A percentile compares a stretch with the other conserved stretches of the same genome.
Evolutionary conservation across 2,329 filamentous ascomycete species (phyloP).

Genomic region (Diaporthe eres): DNA sequence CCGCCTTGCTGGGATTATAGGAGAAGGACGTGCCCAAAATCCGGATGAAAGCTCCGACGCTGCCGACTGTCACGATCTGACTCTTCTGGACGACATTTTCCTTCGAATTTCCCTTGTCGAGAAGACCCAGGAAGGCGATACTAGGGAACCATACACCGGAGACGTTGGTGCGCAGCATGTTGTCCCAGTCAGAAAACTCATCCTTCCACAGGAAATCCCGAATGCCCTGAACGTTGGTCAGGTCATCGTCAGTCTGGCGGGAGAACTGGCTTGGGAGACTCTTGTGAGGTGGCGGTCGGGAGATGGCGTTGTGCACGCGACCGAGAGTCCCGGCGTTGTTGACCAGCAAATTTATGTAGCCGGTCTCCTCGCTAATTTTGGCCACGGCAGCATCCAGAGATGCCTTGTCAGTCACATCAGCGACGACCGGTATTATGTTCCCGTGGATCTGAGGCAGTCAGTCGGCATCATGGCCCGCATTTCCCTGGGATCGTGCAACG

Average conservation of each 20-base stretch:
- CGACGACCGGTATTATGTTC: slow-evolving; percentile 48
- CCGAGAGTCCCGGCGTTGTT: slow-evolving; percentile 5
- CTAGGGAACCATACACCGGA: background rate
- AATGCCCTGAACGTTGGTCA: background rate
- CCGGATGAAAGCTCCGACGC: slow-evolving; percentile 7
- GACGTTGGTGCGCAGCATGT: slow-evolving; percentile 3
- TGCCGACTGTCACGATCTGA: background rate
- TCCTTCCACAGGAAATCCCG: slow-evolving; percentile 7
- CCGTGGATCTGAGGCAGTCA: slow-evolving; percentile 40
- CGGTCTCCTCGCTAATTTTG: slow-evolving; percentile 56
- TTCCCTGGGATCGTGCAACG: background rate
- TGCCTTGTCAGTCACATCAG: slow-evolving; percentile 54
- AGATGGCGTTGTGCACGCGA: slow-evolving; percentile 47
- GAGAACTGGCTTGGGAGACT: slow-evolving; percentile 59
- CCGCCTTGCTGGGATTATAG: slow-evolving; percentile 7
- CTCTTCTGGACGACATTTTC: background rate
- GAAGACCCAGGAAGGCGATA: background rate
- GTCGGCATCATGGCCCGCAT: background rate
- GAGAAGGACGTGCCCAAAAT: background rate
- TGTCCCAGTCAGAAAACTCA: slow-evolving; percentile 17
- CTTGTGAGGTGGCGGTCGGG: slow-evolving; percentile 62
- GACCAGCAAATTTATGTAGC: background rate
- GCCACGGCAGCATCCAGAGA: slow-evolving; percentile 69
- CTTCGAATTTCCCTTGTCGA: slow-evolving; percentile 2
- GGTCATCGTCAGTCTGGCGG: background rate